Percentiles rank a stretch among this genome's conserved stretches.
Conservation (phyloP, 2,329 filamentous ascomycete genomes). For the Hypoxylon sp. region DNA sequence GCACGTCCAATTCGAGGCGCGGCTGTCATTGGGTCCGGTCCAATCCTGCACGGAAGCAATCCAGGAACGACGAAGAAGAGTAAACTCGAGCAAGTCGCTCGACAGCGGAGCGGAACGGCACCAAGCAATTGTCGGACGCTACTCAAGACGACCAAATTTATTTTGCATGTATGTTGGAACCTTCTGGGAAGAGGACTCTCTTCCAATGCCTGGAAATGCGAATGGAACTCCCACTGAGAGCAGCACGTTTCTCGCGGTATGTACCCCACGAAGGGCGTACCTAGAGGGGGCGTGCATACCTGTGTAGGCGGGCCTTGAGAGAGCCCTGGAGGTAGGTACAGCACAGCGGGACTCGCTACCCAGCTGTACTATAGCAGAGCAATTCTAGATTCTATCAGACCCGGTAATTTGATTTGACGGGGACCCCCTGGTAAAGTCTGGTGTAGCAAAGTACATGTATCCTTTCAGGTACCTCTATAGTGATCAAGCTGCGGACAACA, state of each 20-base stretch:
- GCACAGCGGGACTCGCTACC: slow-evolving; percentile 22
- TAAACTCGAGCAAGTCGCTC: slow-evolving; percentile 34
- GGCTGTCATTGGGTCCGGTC: slow-evolving; percentile 24
- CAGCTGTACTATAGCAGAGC: slow-evolving; percentile 22
- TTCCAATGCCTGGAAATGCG: neutral
- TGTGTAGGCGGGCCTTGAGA: too few relatives aligned
- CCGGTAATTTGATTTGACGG: slow-evolving; percentile 22
- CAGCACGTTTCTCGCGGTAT: slow-evolving; percentile 25
- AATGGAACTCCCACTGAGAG: slow-evolving; percentile 16
- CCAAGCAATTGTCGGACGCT: slow-evolving; percentile 36
- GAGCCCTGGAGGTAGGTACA: slow-evolving; percentile 17
- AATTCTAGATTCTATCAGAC: slow-evolving; percentile 29
- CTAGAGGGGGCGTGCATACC: too few relatives aligned
- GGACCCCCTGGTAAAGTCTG: neutral
- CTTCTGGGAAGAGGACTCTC: slow-evolving; percentile 8
- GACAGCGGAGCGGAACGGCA: slow-evolving; percentile 46
- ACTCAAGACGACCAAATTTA: slow-evolving; percentile 36
- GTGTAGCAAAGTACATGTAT: too few relatives aligned
- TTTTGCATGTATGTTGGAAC: slow-evolving; percentile 18
- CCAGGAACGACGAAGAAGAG: slow-evolving; percentile 39
- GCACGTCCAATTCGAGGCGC: slow-evolving; percentile 23
- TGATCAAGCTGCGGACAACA: slow-evolving; percentile 6
- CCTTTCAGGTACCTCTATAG: slow-evolving; percentile 8
- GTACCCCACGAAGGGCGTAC: slow-evolving; percentile 33
- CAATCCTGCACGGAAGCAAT: slow-evolving; percentile 35